These are phyloP conservation scores for Phaseolus coccineus DNA, from an alignment of 331 rosid genomes.

Conservation along the genomic window DNA sequence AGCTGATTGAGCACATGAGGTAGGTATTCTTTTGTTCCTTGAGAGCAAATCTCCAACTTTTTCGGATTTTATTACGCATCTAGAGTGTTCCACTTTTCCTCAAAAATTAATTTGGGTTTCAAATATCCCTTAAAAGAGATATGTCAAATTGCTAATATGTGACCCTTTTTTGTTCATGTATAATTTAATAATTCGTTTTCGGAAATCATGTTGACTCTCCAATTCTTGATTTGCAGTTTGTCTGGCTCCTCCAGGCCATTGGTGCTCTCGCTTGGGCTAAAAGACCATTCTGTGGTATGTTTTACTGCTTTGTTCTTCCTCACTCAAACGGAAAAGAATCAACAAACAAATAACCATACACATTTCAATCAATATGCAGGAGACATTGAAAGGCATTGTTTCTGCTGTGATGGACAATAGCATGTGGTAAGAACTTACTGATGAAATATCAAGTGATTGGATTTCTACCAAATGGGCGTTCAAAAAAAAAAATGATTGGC, in stretches of 20 bases:
- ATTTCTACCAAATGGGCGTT: too few relatives aligned
- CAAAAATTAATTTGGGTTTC: neutral
- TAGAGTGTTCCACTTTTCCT: neutral
- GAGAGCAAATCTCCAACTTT: neutral
- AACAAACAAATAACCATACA: neutral
- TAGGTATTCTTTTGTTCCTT: constrained; percentile 42
- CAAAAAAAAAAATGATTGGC: neutral
- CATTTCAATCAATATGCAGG: constrained; percentile 58
- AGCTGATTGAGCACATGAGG: constrained; percentile 82
- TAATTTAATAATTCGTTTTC: neutral
- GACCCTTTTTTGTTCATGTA: neutral
- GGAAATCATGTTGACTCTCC: constrained; percentile 20
- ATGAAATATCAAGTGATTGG: constrained; percentile 8
- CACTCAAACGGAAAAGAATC: neutral
- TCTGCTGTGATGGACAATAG: constrained; percentile 73
- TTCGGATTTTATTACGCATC: constrained; percentile 17
- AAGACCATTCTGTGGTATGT: constrained; percentile 77
- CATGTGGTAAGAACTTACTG: constrained; percentile 55
- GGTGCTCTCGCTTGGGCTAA: constrained; percentile 91
- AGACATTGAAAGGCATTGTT: constrained; percentile 77
- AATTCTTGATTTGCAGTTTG: constrained; percentile 58
- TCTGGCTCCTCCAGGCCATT: constrained; percentile 74
- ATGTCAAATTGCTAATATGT: neutral
- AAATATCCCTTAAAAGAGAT: constrained; percentile 8
- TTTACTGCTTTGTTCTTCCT: constrained; percentile 8